Base-by-base conservation (phyloP, 2,329 filamentous ascomycete genomes). In the Diaporthe eres region DNA sequence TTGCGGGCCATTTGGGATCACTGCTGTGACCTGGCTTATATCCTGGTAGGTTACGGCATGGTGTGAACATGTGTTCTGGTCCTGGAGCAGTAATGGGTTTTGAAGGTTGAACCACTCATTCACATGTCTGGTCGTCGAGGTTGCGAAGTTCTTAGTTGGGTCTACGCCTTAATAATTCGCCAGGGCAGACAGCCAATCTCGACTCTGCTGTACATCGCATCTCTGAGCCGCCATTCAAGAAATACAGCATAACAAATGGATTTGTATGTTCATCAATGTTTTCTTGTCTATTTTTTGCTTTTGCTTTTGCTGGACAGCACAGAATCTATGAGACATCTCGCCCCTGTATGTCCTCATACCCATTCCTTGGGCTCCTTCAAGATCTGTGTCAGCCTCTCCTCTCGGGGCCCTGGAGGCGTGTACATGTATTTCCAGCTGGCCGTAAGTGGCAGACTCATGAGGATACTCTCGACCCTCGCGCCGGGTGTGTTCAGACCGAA, bases 391-490 rank as follows among this genome's bases (percentile, higher is more conserved):
- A 98, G 85, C 78, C 95, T 90, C 84, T 94, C 93, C 86, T 99
- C 97, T 78, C 92, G 85, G 82, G 91, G 93, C 76, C 92, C 92
- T 78, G 92, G 92, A 0, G 94, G 94, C 82, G 93, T 91, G 84
- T 98, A 94, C 96, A 98, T 98, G 84, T 99, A 99, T 82, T 94
- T 92, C 97, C 97, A 99, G 80, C 92, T 91, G 34, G 97, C 97
- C 19, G 96, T 98, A 78, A 98, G 88, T 8, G 97, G 97, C 83
- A 99, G 86, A 85, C 95, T 98, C 95, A 99, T 98, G 79, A 99
- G 86, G 75, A 99, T 99, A 84, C 96, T 98, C 88, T 99, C 97
- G 3, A 99, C 92, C 77, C 97, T 90, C 8, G 96, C 94, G 57
- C 95, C 95, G 0, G 97, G 97, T 0, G 96, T 98, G 82, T 97